Base-by-base conservation (phyloP, 768 basidiomycete species). In the Mycena floridula region DNA sequence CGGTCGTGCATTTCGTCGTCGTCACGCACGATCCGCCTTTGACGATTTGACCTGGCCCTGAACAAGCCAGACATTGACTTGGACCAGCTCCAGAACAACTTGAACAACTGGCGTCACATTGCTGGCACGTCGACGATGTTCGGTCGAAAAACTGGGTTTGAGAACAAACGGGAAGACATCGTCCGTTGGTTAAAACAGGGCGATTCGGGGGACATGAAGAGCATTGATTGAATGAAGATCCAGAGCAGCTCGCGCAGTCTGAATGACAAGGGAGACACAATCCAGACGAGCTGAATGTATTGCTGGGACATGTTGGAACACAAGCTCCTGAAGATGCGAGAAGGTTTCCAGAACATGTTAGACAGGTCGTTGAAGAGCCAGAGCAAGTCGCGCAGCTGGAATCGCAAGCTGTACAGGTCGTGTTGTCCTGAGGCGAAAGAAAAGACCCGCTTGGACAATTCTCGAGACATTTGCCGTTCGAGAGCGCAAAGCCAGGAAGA, bases 241-340 rank as follows among this genome's bases (percentile, higher is more conserved):
- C 89, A 20, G 80, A 79, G 62, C 92, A 95, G 2, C 84, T 81
- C 13, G 77, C 79, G 55, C 91, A 95, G 57, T 94, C 92, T 0
- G 89, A 80, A 48, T 94, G 90, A 60, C 92, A 95, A 5, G 81
- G 54, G 44, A 79, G 56, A 65, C 91, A 94, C 22, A 76, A 63
- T 20, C 80, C 77, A 24, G 78, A 72, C 9, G 85, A 74, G 42
- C 70, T 64, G 64, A 91, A 84, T 2, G 81, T 77, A 47, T 77
- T 79, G 28, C 81, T 72, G 0, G 91, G 88, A 56, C 90, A 94
- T 5, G 78, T 73, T 15, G 76, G 65, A 37, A 87, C 77, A 56
- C 91, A 95, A 60, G 79, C 77, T 9, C 91, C 91, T 24, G 66
- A 63, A 11, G 79, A 78, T 21, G 86, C 87, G 16, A 90, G 68